Evolutionary conservation across 768 basidiomycete species (phyloP), one percentile per base, ranked within the genome.

Genomic region (Vararia minispora): DNA sequence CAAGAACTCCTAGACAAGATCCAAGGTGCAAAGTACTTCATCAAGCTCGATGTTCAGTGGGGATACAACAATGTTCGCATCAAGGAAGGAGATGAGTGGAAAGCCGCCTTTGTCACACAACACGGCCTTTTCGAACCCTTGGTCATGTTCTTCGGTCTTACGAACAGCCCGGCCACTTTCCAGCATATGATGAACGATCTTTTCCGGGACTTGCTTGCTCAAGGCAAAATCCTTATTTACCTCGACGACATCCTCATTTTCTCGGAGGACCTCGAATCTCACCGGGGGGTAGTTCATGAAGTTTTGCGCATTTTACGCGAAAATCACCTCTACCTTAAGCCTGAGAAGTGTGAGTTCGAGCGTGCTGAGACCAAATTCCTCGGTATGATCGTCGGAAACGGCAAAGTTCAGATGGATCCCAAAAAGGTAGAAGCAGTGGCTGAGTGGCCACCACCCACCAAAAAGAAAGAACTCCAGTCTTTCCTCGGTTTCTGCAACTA

Each of bases 401-500:
- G 45, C 0, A 28, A 52, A 10, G 40, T 68, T 28, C 23, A 45
- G 11, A 69, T 69, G 64, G 58, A 66, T 32, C 55, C 56, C 0
- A 36, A 39, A 0, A 72, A 71, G 44, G 35, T 71, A 0, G 23
- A 52, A 2, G 58, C 55, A 0, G 52, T 73, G 3, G 7, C 20
- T 0, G 51, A 63, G 0, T 72, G 70, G 68, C 64, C 59, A 0
- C 35, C n/a, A 0, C 67, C 66, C 0, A 43, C 20, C 0, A 57
- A 31, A 0, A 48, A 62, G 4, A 48, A 47, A 2, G 55, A 70
- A 2, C 20, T 68, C 0, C 63, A 62, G 36, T 48, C 51, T 9
- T 73, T 72, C 40, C 42, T 69, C 0, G 61, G 68, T 0, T 69
- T 71, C 26, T 22, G 42, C 0, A 64, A 64, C 24, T 67, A 60